A percentile compares a stretch with the other conserved stretches of the same genome.
Conservation (phyloP, 2,329 filamentous ascomycete genomes). For the Aspergillus floridensis region DNA sequence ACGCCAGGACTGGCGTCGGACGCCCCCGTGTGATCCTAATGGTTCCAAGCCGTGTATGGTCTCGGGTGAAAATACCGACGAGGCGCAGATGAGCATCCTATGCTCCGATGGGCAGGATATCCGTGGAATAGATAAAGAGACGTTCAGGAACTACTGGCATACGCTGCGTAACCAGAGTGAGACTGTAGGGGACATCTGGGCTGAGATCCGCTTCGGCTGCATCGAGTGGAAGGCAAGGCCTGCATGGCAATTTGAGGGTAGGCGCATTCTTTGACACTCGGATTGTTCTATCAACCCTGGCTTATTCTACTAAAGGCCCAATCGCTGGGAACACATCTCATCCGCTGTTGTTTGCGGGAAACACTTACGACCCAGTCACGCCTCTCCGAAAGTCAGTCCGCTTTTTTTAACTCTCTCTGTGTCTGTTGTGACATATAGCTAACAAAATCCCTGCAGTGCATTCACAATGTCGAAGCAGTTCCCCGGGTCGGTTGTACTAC, state of each 20-base stretch:
- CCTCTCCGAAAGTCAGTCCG: constrained; percentile 1
- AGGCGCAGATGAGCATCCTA: background rate
- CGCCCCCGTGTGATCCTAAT: background rate
- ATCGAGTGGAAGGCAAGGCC: background rate
- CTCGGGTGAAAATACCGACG: background rate
- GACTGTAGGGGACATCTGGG: background rate
- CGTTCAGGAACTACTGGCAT: background rate
- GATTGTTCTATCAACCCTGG: background rate
- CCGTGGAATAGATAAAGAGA: background rate
- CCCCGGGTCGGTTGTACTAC: background rate
- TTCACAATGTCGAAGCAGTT: background rate
- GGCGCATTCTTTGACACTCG: background rate
- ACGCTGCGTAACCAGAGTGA: constrained; percentile 3
- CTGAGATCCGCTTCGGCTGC: background rate
- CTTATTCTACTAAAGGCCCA: background rate
- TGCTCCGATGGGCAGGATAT: constrained; percentile 1
- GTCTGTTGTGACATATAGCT: background rate
- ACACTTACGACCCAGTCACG: constrained; percentile 4
- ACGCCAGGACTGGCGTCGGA: background rate
- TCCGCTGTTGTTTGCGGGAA: constrained; percentile 2
- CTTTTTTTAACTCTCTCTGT: background rate
- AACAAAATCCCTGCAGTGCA: background rate
- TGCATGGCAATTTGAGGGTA: background rate
- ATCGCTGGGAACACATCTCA: constrained; percentile 3
- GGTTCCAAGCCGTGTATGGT: background rate